Conservation (phyloP, 106 monocot genomes). For the Dioscorea alata region DNA sequence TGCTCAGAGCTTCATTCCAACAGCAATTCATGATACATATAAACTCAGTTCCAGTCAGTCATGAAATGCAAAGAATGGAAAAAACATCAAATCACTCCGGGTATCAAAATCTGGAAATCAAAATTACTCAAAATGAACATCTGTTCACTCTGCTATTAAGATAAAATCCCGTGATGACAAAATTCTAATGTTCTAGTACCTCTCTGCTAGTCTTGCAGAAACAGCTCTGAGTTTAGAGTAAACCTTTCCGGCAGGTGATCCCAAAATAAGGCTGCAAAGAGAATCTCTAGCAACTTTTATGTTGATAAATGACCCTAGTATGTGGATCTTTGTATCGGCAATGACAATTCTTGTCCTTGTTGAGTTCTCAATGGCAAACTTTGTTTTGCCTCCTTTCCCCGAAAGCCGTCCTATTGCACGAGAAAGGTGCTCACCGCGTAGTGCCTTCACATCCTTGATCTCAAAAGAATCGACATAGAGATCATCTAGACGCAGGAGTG, state of each 20-base stretch:
- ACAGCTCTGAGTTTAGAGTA: conserved; percentile 87
- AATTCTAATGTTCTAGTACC: conserved; percentile 17
- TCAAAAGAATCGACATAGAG: conserved; percentile 90
- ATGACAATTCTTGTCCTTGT: conserved; percentile 89
- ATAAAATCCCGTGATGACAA: not conserved
- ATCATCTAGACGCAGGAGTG: conserved; percentile 83
- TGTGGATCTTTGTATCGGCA: conserved; percentile 83
- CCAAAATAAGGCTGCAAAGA: conserved; percentile 83
- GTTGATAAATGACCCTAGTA: conserved; percentile 59
- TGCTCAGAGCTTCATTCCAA: no score
- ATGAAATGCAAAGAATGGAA: no score
- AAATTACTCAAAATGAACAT: no score
- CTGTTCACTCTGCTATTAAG: not conserved
- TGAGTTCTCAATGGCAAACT: conserved; percentile 86
- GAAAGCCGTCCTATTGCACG: conserved; percentile 85
- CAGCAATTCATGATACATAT: no score
- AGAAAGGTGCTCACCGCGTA: conserved; percentile 76
- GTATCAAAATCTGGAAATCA: no score
- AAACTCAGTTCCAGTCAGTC: no score
- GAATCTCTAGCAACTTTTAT: conserved; percentile 69
- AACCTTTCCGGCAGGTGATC: conserved; percentile 86
- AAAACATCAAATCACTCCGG: no score
- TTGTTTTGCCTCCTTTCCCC: conserved; percentile 89
- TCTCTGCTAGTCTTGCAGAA: conserved; percentile 72
- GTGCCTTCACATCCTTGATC: conserved; percentile 91